These are phyloP conservation scores for Podospora sp. DNA, from an alignment of 495 filamentous ascomycete species.

Conservation along the genomic window DNA sequence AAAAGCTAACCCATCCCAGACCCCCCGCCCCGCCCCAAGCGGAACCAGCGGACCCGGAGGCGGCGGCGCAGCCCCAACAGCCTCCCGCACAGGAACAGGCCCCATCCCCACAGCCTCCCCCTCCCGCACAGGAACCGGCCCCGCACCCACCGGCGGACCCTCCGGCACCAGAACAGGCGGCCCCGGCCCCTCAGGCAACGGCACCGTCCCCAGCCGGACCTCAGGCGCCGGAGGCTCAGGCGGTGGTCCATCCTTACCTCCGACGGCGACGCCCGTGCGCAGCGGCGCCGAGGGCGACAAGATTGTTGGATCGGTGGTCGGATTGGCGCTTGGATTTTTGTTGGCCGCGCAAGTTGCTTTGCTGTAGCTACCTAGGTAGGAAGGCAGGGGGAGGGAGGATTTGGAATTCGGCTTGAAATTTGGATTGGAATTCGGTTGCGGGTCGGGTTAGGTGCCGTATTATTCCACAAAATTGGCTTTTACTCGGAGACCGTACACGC, in stretches of 20 bases:
- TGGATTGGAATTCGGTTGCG: too few relatives aligned
- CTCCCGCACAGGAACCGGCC: background rate
- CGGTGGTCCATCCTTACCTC: background rate
- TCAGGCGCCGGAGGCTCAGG: background rate
- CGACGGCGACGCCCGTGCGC: background rate
- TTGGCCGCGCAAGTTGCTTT: background rate
- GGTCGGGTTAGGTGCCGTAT: too few relatives aligned
- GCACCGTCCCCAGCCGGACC: background rate
- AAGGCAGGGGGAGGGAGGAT: too few relatives aligned
- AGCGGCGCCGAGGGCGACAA: background rate
- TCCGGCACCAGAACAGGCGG: background rate
- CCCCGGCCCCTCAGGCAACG: background rate
- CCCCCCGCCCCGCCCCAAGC: too few relatives aligned
- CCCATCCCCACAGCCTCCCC: background rate
- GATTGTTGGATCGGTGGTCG: background rate
- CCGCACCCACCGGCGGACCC: background rate
- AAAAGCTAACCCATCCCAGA: too few relatives aligned
- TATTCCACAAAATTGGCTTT: too few relatives aligned
- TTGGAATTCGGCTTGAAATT: too few relatives aligned
- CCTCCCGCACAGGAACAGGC: background rate
- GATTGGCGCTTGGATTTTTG: background rate
- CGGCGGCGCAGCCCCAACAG: background rate
- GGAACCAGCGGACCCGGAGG: background rate
- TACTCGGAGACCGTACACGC: too few relatives aligned
- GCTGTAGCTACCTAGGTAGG: too few relatives aligned